Conservation (phyloP, 2,329 filamentous ascomycete species). For the Acrocalymma vagum region DNA sequence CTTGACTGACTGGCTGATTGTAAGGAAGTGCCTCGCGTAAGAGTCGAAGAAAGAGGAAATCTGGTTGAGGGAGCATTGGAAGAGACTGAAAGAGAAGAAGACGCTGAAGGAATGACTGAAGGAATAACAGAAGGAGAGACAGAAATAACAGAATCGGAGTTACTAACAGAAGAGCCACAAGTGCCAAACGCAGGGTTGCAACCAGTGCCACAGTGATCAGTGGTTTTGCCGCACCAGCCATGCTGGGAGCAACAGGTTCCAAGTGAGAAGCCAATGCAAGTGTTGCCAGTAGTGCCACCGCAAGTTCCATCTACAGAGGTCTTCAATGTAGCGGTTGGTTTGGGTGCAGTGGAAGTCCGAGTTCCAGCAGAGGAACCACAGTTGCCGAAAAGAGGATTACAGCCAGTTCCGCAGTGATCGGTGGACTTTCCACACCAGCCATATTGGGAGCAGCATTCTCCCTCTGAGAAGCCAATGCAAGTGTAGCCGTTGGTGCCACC, state of each 20-base stretch:
- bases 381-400: constrained; percentile 9
- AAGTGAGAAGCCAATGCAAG: constrained; percentile 39
- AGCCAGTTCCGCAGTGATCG: constrained; percentile 7
- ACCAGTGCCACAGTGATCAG: constrained; percentile 41
- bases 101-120: background rate
- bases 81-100: constrained; percentile 1
- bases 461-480: constrained; percentile 19
- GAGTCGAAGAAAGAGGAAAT: constrained; percentile 8
- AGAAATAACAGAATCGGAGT: constrained; percentile 3
- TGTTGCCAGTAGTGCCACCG: constrained; percentile 31
- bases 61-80: constrained; percentile 5
- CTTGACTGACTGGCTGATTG: background rate
- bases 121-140: constrained; percentile 4
- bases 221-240: constrained; percentile 50
- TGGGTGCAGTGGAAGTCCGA: constrained; percentile 15
- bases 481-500: constrained; percentile 18
- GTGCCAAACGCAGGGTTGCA: constrained; percentile 43
- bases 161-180: constrained; percentile 18
- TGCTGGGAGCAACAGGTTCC: constrained; percentile 57
- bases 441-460: constrained; percentile 27
- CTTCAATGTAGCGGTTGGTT: constrained; percentile 18
- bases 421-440: constrained; percentile 6
- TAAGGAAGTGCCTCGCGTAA: constrained; percentile 4
- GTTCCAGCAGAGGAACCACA: constrained; percentile 14
- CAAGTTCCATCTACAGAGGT: constrained; percentile 31